Conservation (phyloP, 257 asterid species). For the Petrea volubilis region DNA sequence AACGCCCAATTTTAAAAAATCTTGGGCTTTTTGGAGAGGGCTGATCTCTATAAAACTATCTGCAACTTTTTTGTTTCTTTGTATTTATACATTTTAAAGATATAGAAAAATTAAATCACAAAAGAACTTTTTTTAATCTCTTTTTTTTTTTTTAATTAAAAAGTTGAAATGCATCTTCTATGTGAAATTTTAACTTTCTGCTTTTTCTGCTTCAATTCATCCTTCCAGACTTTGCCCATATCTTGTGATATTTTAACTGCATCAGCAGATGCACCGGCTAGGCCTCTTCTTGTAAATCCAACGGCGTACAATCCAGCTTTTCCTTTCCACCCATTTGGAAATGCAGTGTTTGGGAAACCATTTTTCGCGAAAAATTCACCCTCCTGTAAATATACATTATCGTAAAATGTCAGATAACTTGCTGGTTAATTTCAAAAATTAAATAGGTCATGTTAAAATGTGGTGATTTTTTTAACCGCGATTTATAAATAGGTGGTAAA, state of each 20-base stretch:
- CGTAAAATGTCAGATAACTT: too few relatives aligned
- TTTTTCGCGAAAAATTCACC: conserved; percentile 48
- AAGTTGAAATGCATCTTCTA: conserved; percentile 60
- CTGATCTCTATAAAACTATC: conserved; percentile 42
- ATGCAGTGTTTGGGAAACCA: conserved; percentile 62
- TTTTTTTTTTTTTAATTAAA: conserved; percentile 22
- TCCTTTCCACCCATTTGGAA: conserved; percentile 74
- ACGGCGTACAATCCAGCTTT: conserved; percentile 58
- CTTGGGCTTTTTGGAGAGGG: conserved; percentile 65
- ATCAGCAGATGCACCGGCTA: conserved; percentile 63
- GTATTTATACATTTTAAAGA: background rate
- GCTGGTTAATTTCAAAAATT: too few relatives aligned
- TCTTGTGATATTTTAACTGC: conserved; percentile 59
- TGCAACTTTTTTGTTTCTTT: conserved; percentile 14
- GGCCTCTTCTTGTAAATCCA: conserved; percentile 74
- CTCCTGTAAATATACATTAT: conserved; percentile 36
- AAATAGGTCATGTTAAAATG: too few relatives aligned
- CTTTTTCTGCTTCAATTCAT: conserved; percentile 52
- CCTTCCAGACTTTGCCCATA: conserved; percentile 54
- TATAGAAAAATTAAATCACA: too few relatives aligned
- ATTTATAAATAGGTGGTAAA: too few relatives aligned
- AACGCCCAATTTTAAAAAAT: conserved; percentile 49
- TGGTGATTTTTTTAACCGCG: too few relatives aligned
- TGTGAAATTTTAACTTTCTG: conserved; percentile 50
- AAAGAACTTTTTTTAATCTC: too few relatives aligned